phyloP scores from a whole-genome alignment of 2,329 filamentous ascomycete species.

The Nothophoma quercina region DNA sequence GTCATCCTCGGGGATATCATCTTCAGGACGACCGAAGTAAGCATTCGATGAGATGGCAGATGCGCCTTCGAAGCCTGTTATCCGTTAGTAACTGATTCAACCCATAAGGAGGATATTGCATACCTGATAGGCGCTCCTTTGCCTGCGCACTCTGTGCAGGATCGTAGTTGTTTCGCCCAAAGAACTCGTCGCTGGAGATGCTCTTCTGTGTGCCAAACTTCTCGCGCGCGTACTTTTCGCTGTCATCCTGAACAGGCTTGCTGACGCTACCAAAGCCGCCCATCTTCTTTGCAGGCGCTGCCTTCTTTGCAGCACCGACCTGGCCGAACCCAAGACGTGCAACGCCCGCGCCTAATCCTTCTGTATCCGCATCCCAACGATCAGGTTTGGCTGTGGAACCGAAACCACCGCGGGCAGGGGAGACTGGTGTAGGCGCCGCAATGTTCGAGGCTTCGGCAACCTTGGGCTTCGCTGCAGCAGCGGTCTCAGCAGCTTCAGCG shows the following conservation, averaged over 20 bases:
- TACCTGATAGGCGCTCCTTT: conserved; percentile 76
- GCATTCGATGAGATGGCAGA: conserved; percentile 93
- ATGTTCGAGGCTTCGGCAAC: conserved; percentile 64
- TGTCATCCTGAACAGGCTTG: conserved; percentile 73
- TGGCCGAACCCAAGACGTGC: conserved; percentile 87
- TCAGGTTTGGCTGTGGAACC: conserved; percentile 64
- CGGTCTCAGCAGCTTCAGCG: conserved; percentile 67
- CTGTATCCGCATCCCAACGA: conserved; percentile 76
- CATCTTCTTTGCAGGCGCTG: conserved; percentile 73
- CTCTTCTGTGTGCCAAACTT: conserved; percentile 95
- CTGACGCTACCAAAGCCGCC: conserved; percentile 90
- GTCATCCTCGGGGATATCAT: conserved; percentile 72
- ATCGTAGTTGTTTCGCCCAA: conserved; percentile 88
- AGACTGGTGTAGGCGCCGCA: conserved; percentile 78
- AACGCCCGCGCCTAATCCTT: conserved; percentile 89
- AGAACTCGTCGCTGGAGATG: conserved; percentile 98
- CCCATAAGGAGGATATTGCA: not conserved
- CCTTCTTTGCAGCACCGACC: conserved; percentile 68
- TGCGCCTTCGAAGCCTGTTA: conserved; percentile 83
- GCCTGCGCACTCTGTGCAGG: conserved; percentile 82
- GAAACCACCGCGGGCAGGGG: conserved; percentile 68
- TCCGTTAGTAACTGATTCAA: conserved; percentile 8
- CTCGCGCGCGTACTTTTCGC: conserved; percentile 80
- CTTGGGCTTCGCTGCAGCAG: conserved; percentile 50
- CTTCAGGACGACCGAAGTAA: conserved; percentile 94